Conservation (phyloP, 2,329 filamentous ascomycete species). For the Dothideomycetes sp. region DNA sequence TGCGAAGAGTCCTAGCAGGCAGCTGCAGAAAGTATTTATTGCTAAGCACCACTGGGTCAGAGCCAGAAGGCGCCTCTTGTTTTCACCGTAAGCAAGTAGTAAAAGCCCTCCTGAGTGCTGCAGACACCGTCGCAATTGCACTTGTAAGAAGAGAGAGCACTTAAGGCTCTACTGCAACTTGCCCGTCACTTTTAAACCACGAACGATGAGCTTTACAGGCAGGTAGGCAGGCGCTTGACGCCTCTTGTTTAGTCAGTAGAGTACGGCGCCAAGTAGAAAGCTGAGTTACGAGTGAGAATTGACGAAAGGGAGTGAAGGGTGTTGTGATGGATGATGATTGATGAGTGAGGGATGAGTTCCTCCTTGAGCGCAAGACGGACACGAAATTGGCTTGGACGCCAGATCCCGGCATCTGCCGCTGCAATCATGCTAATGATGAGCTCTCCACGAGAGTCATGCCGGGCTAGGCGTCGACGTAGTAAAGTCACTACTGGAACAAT, state of each 20-base stretch:
- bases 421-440: too few species aligned
- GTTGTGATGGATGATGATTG: slow-evolving; percentile 4
- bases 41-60: slow-evolving; percentile 12
- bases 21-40: slow-evolving; percentile 8
- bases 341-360: not conserved
- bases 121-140: slow-evolving; percentile 16
- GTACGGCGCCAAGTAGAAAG: slow-evolving; percentile 1
- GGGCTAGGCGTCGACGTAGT: too few species aligned
- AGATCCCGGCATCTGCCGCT: too few species aligned
- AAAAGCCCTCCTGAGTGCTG: slow-evolving; percentile 8
- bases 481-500: too few species aligned
- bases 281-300: slow-evolving; percentile 7
- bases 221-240: slow-evolving; percentile 9
- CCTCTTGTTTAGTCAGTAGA: slow-evolving; percentile 10
- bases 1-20: slow-evolving; percentile 10
- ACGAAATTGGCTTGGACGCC: too few species aligned
- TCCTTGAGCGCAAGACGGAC: too few species aligned
- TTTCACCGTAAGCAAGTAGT: slow-evolving; percentile 10
- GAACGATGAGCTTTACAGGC: slow-evolving; percentile 13
- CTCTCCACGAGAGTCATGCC: too few species aligned
- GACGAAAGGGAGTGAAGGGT: slow-evolving; percentile 4
- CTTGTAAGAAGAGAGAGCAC: slow-evolving; percentile 15
- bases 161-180: slow-evolving; percentile 12
- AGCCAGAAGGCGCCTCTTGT: slow-evolving; percentile 10
- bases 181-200: slow-evolving; percentile 11